Evolutionary conservation across 352 stramenopile genomes (phyloP), one percentile per base, ranked within the genome.

Genomic region (Phytopythium boreale): DNA sequence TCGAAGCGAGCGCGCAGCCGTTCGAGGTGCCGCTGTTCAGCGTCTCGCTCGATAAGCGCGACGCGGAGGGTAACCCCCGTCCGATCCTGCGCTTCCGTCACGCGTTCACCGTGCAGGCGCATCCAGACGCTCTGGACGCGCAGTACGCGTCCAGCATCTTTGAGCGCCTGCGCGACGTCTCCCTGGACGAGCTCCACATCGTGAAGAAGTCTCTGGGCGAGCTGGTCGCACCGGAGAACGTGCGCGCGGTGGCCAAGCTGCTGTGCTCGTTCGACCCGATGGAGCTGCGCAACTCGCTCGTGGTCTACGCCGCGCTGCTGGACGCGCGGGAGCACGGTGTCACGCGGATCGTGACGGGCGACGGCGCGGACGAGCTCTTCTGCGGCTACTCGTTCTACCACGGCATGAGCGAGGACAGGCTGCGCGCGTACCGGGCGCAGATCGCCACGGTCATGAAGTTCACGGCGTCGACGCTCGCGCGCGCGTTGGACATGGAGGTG

Each of bases 351-450:
- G 63, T 97, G 39, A 94, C 88, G 19, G 90, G 90, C 14, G 90
- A 97, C 64, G 90, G 77, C 15, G 82, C 90, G 4, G 90, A 97
- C 67, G 90, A 97, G 65, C 70, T 97, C 10, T 94, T 97, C 59
- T 91, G 86, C 31, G 90, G 84, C 10, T 97, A 97, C 70, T 83
- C 77, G 20, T 97, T 97, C 72, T 95, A 88, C 64, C 83, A 89
- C 41, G 72, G 57, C 27, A 87, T 90, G 68, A 73, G 73, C 10
- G 74, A 92, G 41, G 70, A 72, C 1, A 59, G 75, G 29, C 77
- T 93, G 71, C 77, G 70, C 17, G 68, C 77, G 12, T 96, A 96
- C 57, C 86, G 88, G 3, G 69, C 83, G 50, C 76, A 83, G 34
- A 95, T 97, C 71, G 89, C 80, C 31, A 43, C 66, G 11, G 75